Conservation (phyloP, 805 yeast species). For the Priceomyces haplophilus region DNA sequence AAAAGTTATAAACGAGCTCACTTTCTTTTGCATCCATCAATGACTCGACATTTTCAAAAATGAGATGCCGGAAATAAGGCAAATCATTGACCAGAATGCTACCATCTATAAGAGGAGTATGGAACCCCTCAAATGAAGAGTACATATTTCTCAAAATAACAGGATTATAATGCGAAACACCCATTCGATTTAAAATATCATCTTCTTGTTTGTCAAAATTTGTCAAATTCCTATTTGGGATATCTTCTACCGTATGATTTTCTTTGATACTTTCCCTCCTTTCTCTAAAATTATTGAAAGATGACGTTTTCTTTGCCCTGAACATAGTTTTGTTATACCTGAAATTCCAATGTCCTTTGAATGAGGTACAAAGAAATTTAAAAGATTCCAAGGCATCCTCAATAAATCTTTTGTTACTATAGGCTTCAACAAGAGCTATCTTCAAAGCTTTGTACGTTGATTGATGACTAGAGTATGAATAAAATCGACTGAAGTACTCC, state of each 20-base stretch:
- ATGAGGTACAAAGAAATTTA: slow-evolving; percentile 15
- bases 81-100: slow-evolving; percentile 25
- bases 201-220: slow-evolving; percentile 5
- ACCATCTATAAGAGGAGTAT: slow-evolving; percentile 29
- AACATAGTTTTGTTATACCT: slow-evolving; percentile 10
- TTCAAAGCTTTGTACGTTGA: slow-evolving; percentile 25
- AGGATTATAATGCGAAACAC: slow-evolving; percentile 20
- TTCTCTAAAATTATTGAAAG: slow-evolving; percentile 18
- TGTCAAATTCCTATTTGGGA: not conserved
- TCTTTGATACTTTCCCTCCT: slow-evolving; percentile 20
- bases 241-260: slow-evolving; percentile 7
- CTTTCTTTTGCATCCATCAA: slow-evolving; percentile 5
- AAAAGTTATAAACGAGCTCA: slow-evolving; percentile 11
- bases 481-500: slow-evolving; percentile 36
- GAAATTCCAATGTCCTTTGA: slow-evolving; percentile 19
- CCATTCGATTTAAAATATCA: not conserved
- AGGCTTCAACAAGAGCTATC: slow-evolving; percentile 30
- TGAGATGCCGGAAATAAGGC: slow-evolving; percentile 26
- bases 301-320: slow-evolving; percentile 11
- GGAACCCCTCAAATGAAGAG: slow-evolving; percentile 15
- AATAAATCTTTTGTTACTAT: slow-evolving; percentile 20
- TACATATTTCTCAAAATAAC: slow-evolving; percentile 26
- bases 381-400: slow-evolving; percentile 22
- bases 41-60: slow-evolving; percentile 16
- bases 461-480: slow-evolving; percentile 31